Conservation (phyloP, 2,329 filamentous ascomycete species). For the Calonectria hongkongensis region DNA sequence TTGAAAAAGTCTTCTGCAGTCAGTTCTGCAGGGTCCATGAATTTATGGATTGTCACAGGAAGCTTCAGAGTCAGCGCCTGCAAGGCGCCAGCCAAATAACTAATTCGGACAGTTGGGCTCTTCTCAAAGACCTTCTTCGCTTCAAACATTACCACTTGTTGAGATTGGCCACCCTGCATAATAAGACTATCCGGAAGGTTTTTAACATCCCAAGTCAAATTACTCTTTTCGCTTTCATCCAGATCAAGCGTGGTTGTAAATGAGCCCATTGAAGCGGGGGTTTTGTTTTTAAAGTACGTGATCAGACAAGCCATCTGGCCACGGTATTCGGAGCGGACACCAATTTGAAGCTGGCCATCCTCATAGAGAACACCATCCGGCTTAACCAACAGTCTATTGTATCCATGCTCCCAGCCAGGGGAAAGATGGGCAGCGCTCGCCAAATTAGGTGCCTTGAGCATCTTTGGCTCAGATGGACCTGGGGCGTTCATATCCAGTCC, state of each 20-base stretch:
- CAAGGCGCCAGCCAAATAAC: slow-evolving; percentile 93
- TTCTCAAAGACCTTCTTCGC: slow-evolving; percentile 87
- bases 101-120: slow-evolving; percentile 93
- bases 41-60: slow-evolving; percentile 92
- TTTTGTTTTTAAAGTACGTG: slow-evolving; percentile 97
- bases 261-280: slow-evolving; percentile 86
- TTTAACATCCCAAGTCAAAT: slow-evolving; percentile 90
- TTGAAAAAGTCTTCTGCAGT: slow-evolving; percentile 97
- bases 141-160: slow-evolving; percentile 97
- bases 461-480: slow-evolving; percentile 73
- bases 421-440: slow-evolving; percentile 94
- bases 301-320: slow-evolving; percentile 97
- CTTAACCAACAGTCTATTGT: slow-evolving; percentile 85
- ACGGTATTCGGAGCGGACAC: slow-evolving; percentile 93
- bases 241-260: slow-evolving; percentile 97
- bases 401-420: slow-evolving; percentile 95
- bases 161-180: slow-evolving; percentile 83
- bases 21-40: slow-evolving; percentile 94
- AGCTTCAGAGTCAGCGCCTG: slow-evolving; percentile 95
- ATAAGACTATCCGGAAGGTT: slow-evolving; percentile 90
- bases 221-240: slow-evolving; percentile 77
- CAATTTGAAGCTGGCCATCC: slow-evolving; percentile 94
- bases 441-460: slow-evolving; percentile 84
- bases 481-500: slow-evolving; percentile 86
- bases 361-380: slow-evolving; percentile 94